A percentile compares a stretch with the other conserved stretches of the same genome.
Conservation (phyloP, 176 grass and related monocot species). For the Triticum aestivum region IWGSC_CS_RefSeq_v2.1 NC_057812.1:285853982-285854481, state of each 20-base stretch:
- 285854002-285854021: slow-evolving; percentile 44
- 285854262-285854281: not conserved
- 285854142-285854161: too few species aligned
- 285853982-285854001: slow-evolving; percentile 38
- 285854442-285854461: slow-evolving; percentile 19
- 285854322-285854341: slow-evolving; percentile 28
- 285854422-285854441: slow-evolving; percentile 4
- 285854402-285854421: slow-evolving; percentile 35
- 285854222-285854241: not conserved
- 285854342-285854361: not conserved
- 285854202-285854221: not conserved
- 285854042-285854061: slow-evolving; percentile 19
- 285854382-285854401: slow-evolving; percentile 16
- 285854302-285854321: slow-evolving; percentile 24
- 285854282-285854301: not conserved
- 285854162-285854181: too few species aligned
- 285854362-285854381: slow-evolving; percentile 22
- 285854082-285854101: not conserved
- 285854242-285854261: slow-evolving; percentile 17
- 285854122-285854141: too few species aligned
- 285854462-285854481: slow-evolving; percentile 24
- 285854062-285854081: not conserved
- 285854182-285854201: slow-evolving; percentile 2
- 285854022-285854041: slow-evolving; percentile 27
- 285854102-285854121: not conserved